A percentile compares a stretch with the other conserved stretches of the same genome.
Evolutionary conservation across 768 basidiomycete genomes (phyloP).

Genomic region (Lentinula lateritia): DNA sequence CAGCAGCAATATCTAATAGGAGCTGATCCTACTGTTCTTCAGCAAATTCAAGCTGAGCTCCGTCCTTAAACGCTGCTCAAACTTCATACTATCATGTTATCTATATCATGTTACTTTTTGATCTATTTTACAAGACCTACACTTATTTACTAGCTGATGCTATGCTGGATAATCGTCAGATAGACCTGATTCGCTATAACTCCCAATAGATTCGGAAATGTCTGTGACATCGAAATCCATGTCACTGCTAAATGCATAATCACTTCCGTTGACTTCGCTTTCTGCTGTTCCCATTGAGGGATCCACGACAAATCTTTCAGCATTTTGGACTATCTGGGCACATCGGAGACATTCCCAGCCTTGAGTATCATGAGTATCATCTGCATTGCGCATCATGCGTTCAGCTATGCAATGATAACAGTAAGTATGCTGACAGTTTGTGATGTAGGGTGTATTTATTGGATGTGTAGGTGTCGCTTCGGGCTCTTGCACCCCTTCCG

Average conservation of each 20-base stretch:
- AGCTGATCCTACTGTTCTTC: slow-evolving; percentile 69
- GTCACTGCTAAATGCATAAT: slow-evolving; percentile 22
- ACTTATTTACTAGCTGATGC: neutral
- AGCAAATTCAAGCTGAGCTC: slow-evolving; percentile 60
- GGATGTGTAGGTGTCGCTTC: slow-evolving; percentile 43
- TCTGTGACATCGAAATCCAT: slow-evolving; percentile 31
- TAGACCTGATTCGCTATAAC: slow-evolving; percentile 41
- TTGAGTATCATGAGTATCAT: slow-evolving; percentile 50
- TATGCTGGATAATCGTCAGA: slow-evolving; percentile 14
- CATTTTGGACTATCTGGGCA: slow-evolving; percentile 54
- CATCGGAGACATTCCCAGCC: slow-evolving; percentile 88
- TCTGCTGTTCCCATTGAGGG: slow-evolving; percentile 30
- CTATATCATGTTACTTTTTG: neutral
- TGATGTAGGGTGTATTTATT: slow-evolving; percentile 76
- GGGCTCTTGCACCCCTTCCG: slow-evolving; percentile 31
- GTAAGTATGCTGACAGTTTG: slow-evolving; percentile 81
- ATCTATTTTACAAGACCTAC: neutral
- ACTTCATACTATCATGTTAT: too few relatives aligned
- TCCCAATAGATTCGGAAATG: slow-evolving; percentile 43
- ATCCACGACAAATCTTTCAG: slow-evolving; percentile 53
- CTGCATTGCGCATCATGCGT: slow-evolving; percentile 67
- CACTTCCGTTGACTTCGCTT: slow-evolving; percentile 3
- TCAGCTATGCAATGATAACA: slow-evolving; percentile 93
- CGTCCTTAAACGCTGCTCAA: too few relatives aligned
- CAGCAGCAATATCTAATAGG: slow-evolving; percentile 54